Evolutionary conservation across 2,329 filamentous ascomycete genomes (phyloP).

Genomic region (Dothistroma pini): DNA sequence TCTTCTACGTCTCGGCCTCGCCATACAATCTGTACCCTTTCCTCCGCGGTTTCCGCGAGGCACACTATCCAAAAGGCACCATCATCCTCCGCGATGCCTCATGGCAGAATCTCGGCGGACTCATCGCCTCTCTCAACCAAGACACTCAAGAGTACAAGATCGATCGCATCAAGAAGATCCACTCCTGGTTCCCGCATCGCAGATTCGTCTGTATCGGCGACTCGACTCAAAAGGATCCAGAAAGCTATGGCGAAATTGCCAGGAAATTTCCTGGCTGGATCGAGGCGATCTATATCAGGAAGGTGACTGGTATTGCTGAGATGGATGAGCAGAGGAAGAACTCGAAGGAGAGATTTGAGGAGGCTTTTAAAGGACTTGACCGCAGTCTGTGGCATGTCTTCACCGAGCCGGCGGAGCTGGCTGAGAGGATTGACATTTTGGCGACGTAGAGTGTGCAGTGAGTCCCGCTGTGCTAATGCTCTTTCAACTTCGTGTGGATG

Average conservation of each 20-base stretch:
- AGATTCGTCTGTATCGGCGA: constrained; percentile 85
- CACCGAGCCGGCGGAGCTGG: constrained; percentile 66
- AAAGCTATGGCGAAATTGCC: constrained; percentile 80
- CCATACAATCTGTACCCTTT: constrained; percentile 94
- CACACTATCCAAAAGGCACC: constrained; percentile 71
- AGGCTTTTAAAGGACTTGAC: constrained; percentile 75
- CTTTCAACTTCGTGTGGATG: neutral
- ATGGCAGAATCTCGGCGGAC: constrained; percentile 78
- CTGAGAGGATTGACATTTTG: constrained; percentile 37
- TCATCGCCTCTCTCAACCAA: constrained; percentile 74
- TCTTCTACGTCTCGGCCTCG: constrained; percentile 91
- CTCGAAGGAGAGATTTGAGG: constrained; percentile 67
- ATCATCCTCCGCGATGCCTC: constrained; percentile 80
- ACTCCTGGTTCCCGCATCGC: constrained; percentile 71
- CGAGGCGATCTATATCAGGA: constrained; percentile 77
- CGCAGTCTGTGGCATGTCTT: constrained; percentile 75
- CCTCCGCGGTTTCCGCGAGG: constrained; percentile 67
- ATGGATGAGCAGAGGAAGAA: constrained; percentile 71
- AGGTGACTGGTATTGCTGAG: constrained; percentile 69
- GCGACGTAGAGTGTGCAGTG: constrained; percentile 15
- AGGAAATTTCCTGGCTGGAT: constrained; percentile 70
- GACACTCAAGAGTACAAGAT: constrained; percentile 85
- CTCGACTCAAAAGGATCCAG: constrained; percentile 86
- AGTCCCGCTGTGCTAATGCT: constrained; percentile 1
- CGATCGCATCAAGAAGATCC: constrained; percentile 71